Evolutionary conservation across 2,329 filamentous ascomycete species (phyloP).

Genomic region (Raffaelea arxii): DNA sequence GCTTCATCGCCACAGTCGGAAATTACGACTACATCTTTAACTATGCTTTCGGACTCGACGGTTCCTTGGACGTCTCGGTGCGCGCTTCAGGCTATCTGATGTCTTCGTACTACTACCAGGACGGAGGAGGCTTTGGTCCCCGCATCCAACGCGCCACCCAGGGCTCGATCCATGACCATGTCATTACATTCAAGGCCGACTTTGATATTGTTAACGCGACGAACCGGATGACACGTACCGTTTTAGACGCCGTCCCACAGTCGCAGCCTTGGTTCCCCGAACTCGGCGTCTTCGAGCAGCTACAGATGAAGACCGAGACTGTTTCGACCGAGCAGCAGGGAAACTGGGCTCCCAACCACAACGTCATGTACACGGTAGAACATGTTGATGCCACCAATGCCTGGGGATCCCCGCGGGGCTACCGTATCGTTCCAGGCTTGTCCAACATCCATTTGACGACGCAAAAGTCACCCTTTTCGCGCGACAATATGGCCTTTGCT

Average conservation of each 20-base stretch:
- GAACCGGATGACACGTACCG: constrained; percentile 25
- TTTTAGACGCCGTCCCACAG: constrained; percentile 20
- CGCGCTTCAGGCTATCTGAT: constrained; percentile 28
- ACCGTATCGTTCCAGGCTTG: constrained; percentile 28
- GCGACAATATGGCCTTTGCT: constrained; percentile 10
- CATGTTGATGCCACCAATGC: constrained; percentile 24
- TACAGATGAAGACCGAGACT: constrained; percentile 16
- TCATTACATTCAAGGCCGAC: constrained; percentile 30
- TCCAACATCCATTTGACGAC: constrained; percentile 26
- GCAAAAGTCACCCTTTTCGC: constrained; percentile 22
- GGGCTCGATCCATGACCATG: constrained; percentile 28
- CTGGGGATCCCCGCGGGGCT: constrained; percentile 31
- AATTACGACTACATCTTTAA: constrained; percentile 32
- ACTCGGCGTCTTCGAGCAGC: constrained; percentile 24
- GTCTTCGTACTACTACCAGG: constrained; percentile 21
- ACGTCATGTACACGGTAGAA: constrained; percentile 28
- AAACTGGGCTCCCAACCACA: constrained; percentile 26
- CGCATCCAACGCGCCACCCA: constrained; percentile 23
- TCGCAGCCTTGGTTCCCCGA: constrained; percentile 27
- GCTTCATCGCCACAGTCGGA: constrained; percentile 29
- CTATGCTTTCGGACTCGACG: constrained; percentile 25
- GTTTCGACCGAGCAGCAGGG: constrained; percentile 17
- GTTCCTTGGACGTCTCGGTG: constrained; percentile 26
- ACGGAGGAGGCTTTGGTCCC: constrained; percentile 24
- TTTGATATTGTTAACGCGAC: constrained; percentile 26